Evolutionary conservation across 169 alveolate species (phyloP).

Genomic region (Plasmodium ovale): DNA sequence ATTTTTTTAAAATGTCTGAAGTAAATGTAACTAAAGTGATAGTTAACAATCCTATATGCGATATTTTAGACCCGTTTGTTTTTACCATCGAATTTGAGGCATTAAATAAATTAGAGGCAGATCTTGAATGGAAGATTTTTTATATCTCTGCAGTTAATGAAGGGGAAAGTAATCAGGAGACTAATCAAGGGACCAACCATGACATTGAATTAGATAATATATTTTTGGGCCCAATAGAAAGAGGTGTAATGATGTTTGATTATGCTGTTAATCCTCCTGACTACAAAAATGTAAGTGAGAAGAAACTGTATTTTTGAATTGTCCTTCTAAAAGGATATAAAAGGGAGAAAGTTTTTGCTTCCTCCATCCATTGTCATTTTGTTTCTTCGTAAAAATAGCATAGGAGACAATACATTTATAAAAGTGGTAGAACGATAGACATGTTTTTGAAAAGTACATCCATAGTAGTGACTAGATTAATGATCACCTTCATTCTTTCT

Average conservation of each 20-base stretch:
- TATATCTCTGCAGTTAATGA: slow-evolving; percentile 88
- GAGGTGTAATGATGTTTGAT: slow-evolving; percentile 95
- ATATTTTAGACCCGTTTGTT: slow-evolving; percentile 91
- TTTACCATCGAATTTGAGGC: slow-evolving; percentile 96
- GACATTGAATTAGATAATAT: slow-evolving; percentile 96
- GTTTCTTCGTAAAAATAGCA: too few relatives aligned
- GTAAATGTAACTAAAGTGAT: slow-evolving; percentile 95
- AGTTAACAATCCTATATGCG: slow-evolving; percentile 92
- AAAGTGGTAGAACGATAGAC: too few relatives aligned
- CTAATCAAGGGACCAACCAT: too few relatives aligned
- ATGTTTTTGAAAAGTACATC: too few relatives aligned
- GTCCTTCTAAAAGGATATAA: too few relatives aligned
- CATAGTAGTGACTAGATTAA: too few relatives aligned
- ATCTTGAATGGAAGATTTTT: slow-evolving; percentile 93
- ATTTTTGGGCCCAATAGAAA: slow-evolving; percentile 93
- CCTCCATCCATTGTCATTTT: too few relatives aligned
- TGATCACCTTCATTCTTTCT: background rate
- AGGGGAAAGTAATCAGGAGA: slow-evolving; percentile 84
- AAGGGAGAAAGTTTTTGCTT: too few relatives aligned
- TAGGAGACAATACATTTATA: too few relatives aligned
- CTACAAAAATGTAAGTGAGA: slow-evolving; percentile 86
- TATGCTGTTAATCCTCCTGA: slow-evolving; percentile 96
- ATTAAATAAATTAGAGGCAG: slow-evolving; percentile 91
- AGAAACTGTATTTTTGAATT: too few relatives aligned
- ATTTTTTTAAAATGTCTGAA: slow-evolving; percentile 90